phyloP scores from a whole-genome alignment of 2,329 filamentous ascomycete species.

The Fusarium globosum region DNA sequence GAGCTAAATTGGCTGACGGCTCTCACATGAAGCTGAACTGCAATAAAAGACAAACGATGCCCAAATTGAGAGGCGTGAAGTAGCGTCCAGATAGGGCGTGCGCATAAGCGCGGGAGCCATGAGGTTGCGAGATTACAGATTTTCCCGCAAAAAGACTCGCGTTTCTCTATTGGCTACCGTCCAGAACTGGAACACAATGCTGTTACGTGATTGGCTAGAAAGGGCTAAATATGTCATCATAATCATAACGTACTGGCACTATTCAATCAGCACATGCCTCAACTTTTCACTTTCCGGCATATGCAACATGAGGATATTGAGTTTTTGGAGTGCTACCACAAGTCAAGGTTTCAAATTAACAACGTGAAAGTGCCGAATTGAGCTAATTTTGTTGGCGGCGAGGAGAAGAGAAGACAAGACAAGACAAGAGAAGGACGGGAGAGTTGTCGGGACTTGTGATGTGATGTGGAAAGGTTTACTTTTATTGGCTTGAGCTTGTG shows the following conservation, averaged over 20 bases:
- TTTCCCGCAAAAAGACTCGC: conserved; percentile 9
- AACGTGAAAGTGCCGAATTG: conserved; percentile 12
- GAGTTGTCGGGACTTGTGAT: background rate
- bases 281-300: conserved; percentile 10
- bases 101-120: conserved; percentile 24
- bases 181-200: conserved; percentile 15
- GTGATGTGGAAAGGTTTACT: conserved; percentile 9
- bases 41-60: background rate
- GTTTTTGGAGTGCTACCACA: background rate
- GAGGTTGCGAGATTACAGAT: conserved; percentile 37
- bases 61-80: background rate
- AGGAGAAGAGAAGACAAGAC: background rate
- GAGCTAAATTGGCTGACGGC: background rate
- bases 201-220: conserved; percentile 33
- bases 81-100: conserved; percentile 19
- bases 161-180: conserved; percentile 21
- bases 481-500: conserved; percentile 18
- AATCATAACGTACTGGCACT: conserved; percentile 31
- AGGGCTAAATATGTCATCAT: conserved; percentile 39
- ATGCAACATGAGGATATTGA: conserved; percentile 13
- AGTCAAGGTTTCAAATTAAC: conserved; percentile 3
- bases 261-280: conserved; percentile 41
- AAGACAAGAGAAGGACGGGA: background rate
- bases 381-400: background rate
- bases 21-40: background rate